Base-by-base conservation (phyloP, 2,329 filamentous ascomycete genomes). In the Harringtonia lauricola region DNA sequence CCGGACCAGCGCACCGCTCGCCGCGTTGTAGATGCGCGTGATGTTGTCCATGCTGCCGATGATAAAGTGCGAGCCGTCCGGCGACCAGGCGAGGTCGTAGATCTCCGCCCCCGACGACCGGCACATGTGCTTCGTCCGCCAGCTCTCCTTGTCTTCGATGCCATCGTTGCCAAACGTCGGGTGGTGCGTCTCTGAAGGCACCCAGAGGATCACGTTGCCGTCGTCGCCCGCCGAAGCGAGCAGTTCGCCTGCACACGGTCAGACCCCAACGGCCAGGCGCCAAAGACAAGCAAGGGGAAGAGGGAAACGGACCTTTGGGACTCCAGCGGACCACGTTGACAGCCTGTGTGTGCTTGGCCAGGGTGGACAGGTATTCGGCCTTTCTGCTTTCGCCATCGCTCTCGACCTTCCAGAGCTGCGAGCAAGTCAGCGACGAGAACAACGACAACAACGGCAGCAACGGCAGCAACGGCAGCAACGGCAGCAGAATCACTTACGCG, bases 31-130 rank as follows among this genome's bases (percentile, higher is more conserved):
- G 55, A 98, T 96, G 47, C 90, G 79, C 46, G 92, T 89, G 59
- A 96, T 83, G 61, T 98, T 98, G 67, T 98, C 92, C 89, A 98
- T 96, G 66, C 92, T 96, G 33, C 92, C 92, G 21, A 94, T 95
- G 55, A 98, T 95, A 68, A 98, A 95, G 66, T 94, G 92, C 33
- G 81, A 71, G 33, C 86, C 88, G 62, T 98, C 92, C n/a, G 94
- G 94, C 39, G 92, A 96, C 94, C 92, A 98, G 41, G 92, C 92
- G 45, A 98, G 69, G 63, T 98, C 92, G 65, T 98, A 98, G 53
- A 98, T 96, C 62, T 98, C 92, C 12, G 89, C 87, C 30, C 89
- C 90, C 49, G 85, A 86, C 37, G 89, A 94, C 49, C 92, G 80
- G 64, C 89, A 96, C 92, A 96, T 96, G 60, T 95, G 87, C 66